Conservation (phyloP, 2,329 filamentous ascomycete species). For the Teratosphaeria destructans region DNA sequence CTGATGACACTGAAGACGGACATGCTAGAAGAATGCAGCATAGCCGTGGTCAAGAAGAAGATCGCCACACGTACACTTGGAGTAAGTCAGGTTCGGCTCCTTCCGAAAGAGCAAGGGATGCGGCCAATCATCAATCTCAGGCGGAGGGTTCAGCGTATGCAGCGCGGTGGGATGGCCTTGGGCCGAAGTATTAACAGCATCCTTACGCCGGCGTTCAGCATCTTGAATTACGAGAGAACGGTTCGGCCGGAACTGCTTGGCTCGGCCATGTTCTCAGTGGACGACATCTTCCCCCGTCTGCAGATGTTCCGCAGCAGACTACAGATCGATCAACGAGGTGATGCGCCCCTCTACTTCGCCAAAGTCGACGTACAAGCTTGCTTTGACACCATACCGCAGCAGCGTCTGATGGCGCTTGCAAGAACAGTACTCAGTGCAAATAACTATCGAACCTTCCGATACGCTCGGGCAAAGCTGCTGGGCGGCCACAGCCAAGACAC, state of each 20-base stretch:
- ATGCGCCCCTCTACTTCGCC: slow-evolving; percentile 62
- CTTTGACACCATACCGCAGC: slow-evolving; percentile 91
- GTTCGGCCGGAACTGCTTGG: slow-evolving; percentile 52
- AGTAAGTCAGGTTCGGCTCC: slow-evolving; percentile 65
- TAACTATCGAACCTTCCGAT: slow-evolving; percentile 61
- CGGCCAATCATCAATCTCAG: slow-evolving; percentile 82
- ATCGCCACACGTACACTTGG: slow-evolving; percentile 57
- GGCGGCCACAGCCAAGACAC: slow-evolving; percentile 25
- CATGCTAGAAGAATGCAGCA: slow-evolving; percentile 70
- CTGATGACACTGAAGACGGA: slow-evolving; percentile 54
- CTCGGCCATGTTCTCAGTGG: slow-evolving; percentile 68
- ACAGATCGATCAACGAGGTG: slow-evolving; percentile 18
- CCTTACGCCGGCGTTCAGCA: slow-evolving; percentile 62
- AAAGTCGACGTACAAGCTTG: slow-evolving; percentile 88
- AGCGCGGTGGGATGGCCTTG: slow-evolving; percentile 45
- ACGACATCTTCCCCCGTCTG: slow-evolving; percentile 66
- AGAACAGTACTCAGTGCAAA: slow-evolving; percentile 44
- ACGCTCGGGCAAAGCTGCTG: slow-evolving; percentile 57
- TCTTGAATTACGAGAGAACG: slow-evolving; percentile 65
- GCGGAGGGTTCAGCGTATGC: slow-evolving; percentile 46
- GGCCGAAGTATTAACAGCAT: slow-evolving; percentile 59
- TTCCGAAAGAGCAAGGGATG: slow-evolving; percentile 69
- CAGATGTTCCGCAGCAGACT: slow-evolving; percentile 55
- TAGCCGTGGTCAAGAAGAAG: slow-evolving; percentile 45
- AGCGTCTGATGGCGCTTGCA: slow-evolving; percentile 58